A percentile compares a stretch with the other conserved stretches of the same genome.
These are phyloP conservation scores for Sergeia podlipaevii DNA, from an alignment of 208 protist genomes.

Conservation along the genomic window DNA sequence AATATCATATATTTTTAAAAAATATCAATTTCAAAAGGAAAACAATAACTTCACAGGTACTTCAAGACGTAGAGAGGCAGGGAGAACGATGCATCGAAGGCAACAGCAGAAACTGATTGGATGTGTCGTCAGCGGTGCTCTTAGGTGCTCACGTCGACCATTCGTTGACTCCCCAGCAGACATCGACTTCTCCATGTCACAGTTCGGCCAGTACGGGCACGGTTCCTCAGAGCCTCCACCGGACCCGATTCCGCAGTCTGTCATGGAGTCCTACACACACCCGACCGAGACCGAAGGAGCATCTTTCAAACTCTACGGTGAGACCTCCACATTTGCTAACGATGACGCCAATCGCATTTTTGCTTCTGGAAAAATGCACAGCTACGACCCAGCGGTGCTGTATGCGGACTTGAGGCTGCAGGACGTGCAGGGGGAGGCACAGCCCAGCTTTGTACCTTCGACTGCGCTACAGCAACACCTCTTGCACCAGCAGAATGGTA, in stretches of 20 bases:
- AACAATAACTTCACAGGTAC: too few relatives aligned
- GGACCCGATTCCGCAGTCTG: background rate
- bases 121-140: too few relatives aligned
- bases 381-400: constrained; percentile 54
- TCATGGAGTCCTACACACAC: constrained; percentile 27
- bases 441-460: background rate
- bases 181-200: background rate
- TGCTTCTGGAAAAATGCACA: constrained; percentile 31
- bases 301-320: constrained; percentile 53
- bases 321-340: constrained; percentile 24
- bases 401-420: constrained; percentile 40
- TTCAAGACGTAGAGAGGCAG: too few relatives aligned
- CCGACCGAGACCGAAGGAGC: constrained; percentile 24
- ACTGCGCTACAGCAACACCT: background rate
- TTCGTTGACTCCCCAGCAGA: background rate
- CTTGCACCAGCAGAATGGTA: background rate
- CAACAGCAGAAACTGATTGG: too few relatives aligned
- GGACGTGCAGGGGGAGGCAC: constrained; percentile 12
- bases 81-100: too few relatives aligned
- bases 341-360: constrained; percentile 48
- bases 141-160: background rate
- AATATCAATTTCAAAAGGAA: too few relatives aligned
- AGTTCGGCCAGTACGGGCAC: too few relatives aligned
- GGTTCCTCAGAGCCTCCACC: constrained; percentile 1
- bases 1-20: too few relatives aligned